These are phyloP conservation scores for Ascochyta viciae-villosae DNA, from an alignment of 2,329 filamentous ascomycete species.

Conservation along the genomic window DNA sequence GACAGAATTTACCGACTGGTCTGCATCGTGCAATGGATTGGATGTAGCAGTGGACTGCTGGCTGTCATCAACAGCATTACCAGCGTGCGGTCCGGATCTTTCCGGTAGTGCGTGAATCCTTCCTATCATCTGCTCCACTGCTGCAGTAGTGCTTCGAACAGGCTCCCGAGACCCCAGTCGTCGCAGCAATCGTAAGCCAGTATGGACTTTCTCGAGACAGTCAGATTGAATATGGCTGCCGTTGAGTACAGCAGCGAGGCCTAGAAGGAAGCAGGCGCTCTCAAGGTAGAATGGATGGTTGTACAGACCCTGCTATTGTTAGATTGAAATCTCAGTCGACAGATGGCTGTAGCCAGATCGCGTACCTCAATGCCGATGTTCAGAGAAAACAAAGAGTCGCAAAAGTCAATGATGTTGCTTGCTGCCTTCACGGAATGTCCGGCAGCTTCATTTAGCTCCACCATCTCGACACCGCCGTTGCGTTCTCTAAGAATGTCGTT, in stretches of 20 bases:
- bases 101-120: not conserved
- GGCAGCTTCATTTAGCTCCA: slow-evolving; percentile 2
- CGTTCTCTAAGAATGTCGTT: slow-evolving; percentile 1
- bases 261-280: slow-evolving; percentile 12
- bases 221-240: not conserved
- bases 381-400: slow-evolving; percentile 10
- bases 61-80: too few relatives aligned
- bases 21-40: not conserved
- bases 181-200: slow-evolving; percentile 1
- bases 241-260: slow-evolving; percentile 6
- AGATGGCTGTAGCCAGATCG: not conserved
- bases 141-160: not conserved
- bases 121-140: slow-evolving; percentile 13
- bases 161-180: slow-evolving; percentile 6
- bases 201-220: slow-evolving; percentile 6
- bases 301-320: slow-evolving; percentile 1
- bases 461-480: slow-evolving; percentile 7
- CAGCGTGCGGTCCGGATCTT: not conserved
- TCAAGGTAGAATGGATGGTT: slow-evolving; percentile 14
- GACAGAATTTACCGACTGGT: not conserved
- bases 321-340: not conserved
- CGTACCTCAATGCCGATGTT: slow-evolving; percentile 6
- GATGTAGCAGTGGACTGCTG: not conserved
- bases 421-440: not conserved
- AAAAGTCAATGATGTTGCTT: slow-evolving; percentile 1